Base-by-base conservation (phyloP, 2,329 filamentous ascomycete species). In the Fusarium robinianum region DNA sequence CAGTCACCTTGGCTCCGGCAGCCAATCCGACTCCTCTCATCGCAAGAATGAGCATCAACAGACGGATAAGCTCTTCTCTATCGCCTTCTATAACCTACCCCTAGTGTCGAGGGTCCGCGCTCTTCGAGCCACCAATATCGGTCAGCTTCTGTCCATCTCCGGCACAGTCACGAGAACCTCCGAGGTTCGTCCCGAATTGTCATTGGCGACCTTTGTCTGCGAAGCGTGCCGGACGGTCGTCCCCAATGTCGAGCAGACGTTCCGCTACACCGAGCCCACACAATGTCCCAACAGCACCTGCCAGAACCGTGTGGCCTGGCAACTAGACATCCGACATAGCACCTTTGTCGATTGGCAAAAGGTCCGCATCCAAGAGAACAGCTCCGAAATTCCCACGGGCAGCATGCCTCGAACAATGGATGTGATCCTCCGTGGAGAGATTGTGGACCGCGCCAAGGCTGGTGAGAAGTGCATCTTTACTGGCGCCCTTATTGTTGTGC, bases 341-440 rank as follows among this genome's bases (percentile, higher is more conserved):
- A 97, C 91, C 0, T 99, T 99, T 66, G 88, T 99, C 50, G 94
- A 99, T 72, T 99, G 94, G 94, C 94, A 99, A 67, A 97, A 97
- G 68, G 90, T 97, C 16, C 88, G 95, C 52, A 90, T 97, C 50
- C 94, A 99, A 70, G 94, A 99, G 70, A 99, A 97, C 73, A 96
- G 90, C 57, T 92, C 92, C 4, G 94, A 99, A 67, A 99, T 99
- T 24, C 94, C 94, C 0, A 99, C 94, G 0, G 94, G 94, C 41
- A 96, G 91, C 72, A 99, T 99, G 94, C 94, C 94, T 16, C 82
- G 94, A 47, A 99, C 94, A 3, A 94, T 99, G 82, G 94, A 99
- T 63, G 87, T 99, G 27, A 96, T 99, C 57, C 72, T 99, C 22
- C 85, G 94, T 49, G 94, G 94, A 63, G 94, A 99, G 67, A 96